Base-by-base conservation (phyloP, 306 rosid genomes). In the Vicia sativa region DNA sequence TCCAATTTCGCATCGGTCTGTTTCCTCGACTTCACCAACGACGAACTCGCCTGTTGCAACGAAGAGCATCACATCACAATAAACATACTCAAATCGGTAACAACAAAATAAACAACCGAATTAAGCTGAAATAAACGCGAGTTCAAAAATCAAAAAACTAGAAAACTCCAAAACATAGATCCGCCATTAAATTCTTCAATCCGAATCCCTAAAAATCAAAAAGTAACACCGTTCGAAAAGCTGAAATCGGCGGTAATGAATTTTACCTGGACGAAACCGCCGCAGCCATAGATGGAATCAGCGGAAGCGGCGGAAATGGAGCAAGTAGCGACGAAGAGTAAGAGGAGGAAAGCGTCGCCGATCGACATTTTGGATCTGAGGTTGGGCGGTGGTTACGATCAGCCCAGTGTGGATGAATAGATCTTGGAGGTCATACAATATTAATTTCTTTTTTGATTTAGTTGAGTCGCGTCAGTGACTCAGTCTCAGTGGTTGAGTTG, bases 21-120 rank as follows among this genome's bases (percentile, higher is more conserved):
- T 77, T 79, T 84, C 84, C 97, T 90, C 52, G 84, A 85, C 77
- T 88, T 93, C 54, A 78, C 84, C 77, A 95, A 72, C 23, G 90
- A 81, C 11, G 95, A 84, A 62, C 96, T 85, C 55, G 97, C 97
- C 99, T 90, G 76, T 61, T 48, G 16, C 8, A 54, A 71, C 14
- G 2, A 59, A n/a, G n/a, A n/a, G n/a, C n/a, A n/a, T n/a, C n/a
- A n/a, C n/a, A n/a, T n/a, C n/a, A n/a, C n/a, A n/a, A n/a, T n/a
- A n/a, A n/a, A n/a, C n/a, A n/a, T n/a, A n/a, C n/a, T n/a, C n/a
- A n/a, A n/a, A 35, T 59, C 65, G 14, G 25, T 15, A 58, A 15
- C 6, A 45, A 19, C 8, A 23, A 64, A 39, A 48, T 63, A 55
- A 45, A 45, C 7, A 70, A 12, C 11, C 3, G 9, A 62, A 34